Base-by-base conservation (phyloP, 2,329 filamentous ascomycete genomes). In the Colletotrichum zoysiae region DNA sequence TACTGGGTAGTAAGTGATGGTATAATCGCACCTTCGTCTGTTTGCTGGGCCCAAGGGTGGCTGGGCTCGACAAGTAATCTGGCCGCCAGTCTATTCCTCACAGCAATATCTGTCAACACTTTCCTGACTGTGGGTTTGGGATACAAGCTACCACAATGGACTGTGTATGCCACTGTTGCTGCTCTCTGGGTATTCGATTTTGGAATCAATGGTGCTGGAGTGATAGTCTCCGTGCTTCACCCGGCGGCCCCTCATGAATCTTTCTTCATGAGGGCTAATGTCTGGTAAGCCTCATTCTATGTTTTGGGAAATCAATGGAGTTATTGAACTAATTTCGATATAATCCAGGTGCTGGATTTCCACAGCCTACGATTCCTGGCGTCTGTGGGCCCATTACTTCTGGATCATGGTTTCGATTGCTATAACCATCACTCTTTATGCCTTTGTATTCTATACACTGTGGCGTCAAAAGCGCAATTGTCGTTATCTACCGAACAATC, bases 321-420 rank as follows among this genome's bases (percentile, higher is more conserved):
- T 4, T 9, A 30, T 12, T 7, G 26, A 51, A 18, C 58, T 63
- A 33, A 57, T 60, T 18, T 11, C 3, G 46, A 5, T 16, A 12
- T 12, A 18, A 9, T 7, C 7, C 40, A 74, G 86, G 89, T 92
- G 90, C 78, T 92, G 90, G 90, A 85, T 92, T 23, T 88, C 87
- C 67, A 78, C 84, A 18, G 78, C 83, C 23, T 88, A 87, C 73
- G 70, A 73, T 30, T 82, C 86, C 57, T 81, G 89, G 44, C 88
- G 89, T 51, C 82, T 92, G 0, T 85, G 85, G 79, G 84, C 88
- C 1, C 90, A 92, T 75, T 92, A 92, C 76, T 80, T 91, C 65
- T 92, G 88, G 85, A 89, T 91, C 64, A 91, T 84, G 71, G 76
- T 83, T 16, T 77, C 79, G 11, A 78, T 86, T 5, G 78, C 74